phyloP scores from a whole-genome alignment of 2,329 filamentous ascomycete genomes.

The Epichloe baconii region DNA sequence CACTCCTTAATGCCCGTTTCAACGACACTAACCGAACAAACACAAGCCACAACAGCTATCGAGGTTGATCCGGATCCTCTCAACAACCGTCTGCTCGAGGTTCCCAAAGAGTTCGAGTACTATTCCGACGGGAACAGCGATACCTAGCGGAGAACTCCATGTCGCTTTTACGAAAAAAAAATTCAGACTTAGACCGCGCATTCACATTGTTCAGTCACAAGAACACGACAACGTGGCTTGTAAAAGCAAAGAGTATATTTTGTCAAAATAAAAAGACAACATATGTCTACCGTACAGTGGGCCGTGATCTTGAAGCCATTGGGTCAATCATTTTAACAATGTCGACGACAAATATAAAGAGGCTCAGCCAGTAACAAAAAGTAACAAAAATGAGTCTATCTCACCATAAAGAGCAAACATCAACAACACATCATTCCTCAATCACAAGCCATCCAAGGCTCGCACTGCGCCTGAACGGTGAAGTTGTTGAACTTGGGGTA shows the following conservation, averaged over 20 bases:
- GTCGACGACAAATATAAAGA: constrained; percentile 1
- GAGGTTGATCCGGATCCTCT: constrained; percentile 14
- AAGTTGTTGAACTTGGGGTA: constrained; percentile 27
- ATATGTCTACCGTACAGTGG: constrained; percentile 9
- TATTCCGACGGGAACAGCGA: constrained; percentile 10
- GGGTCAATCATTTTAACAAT: constrained; percentile 6
- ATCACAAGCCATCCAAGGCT: constrained; percentile 25
- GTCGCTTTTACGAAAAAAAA: not conserved
- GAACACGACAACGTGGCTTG: not conserved
- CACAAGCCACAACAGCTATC: not conserved
- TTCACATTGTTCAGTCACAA: not conserved
- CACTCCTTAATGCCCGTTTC: constrained; percentile 11
- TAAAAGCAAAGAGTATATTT: constrained; percentile 5
- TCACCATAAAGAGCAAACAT: constrained; percentile 3
- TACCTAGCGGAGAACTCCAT: not conserved
- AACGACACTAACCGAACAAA: not conserved
- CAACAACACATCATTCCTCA: constrained; percentile 7
- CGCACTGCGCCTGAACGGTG: constrained; percentile 23
- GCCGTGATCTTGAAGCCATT: constrained; percentile 6
- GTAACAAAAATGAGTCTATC: not conserved
- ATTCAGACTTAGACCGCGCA: not conserved
- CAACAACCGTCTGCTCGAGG: constrained; percentile 3
- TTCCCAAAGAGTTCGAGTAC: constrained; percentile 14
- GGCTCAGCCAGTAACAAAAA: not conserved
- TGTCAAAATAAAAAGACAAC: constrained; percentile 3